phyloP scores from a whole-genome alignment of 371 early-diverging fungal species.

The Pancytospora epiphaga region DNA sequence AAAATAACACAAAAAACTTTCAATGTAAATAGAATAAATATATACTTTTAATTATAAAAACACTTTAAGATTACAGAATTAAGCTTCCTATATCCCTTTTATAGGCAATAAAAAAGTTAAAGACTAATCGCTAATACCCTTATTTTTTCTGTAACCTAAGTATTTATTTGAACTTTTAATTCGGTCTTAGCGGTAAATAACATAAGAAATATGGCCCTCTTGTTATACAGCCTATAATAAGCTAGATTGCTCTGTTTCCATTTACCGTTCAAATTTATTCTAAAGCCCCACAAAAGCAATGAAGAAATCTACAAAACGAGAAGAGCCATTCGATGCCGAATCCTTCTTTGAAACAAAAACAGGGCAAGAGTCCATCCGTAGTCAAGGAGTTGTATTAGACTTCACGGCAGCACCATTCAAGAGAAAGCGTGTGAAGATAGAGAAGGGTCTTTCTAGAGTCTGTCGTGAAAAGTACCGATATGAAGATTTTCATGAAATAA shows the following conservation, averaged over 20 bases:
- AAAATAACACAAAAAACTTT: too few species aligned
- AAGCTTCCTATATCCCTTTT: too few species aligned
- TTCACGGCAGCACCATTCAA: background rate
- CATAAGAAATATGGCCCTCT: background rate
- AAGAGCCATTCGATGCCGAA: slow-evolving; percentile 12
- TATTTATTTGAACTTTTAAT: background rate
- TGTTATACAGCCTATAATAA: background rate
- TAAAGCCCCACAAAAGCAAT: background rate
- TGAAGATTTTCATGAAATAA: slow-evolving; percentile 7
- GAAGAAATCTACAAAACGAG: too few species aligned
- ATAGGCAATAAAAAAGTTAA: too few species aligned
- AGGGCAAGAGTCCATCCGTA: background rate
- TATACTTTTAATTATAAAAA: background rate
- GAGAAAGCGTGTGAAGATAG: background rate
- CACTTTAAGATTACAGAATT: too few species aligned
- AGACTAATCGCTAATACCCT: background rate
- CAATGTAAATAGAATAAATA: background rate
- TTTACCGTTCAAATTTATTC: background rate
- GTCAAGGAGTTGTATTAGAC: background rate
- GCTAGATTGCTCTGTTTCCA: background rate
- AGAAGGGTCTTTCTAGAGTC: background rate
- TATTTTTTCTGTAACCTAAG: background rate
- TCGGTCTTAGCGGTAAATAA: background rate
- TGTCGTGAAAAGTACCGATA: background rate
- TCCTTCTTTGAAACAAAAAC: slow-evolving; percentile 13